Conservation (phyloP, 179 eudicot species). For the Nepenthes alata region DNA sequence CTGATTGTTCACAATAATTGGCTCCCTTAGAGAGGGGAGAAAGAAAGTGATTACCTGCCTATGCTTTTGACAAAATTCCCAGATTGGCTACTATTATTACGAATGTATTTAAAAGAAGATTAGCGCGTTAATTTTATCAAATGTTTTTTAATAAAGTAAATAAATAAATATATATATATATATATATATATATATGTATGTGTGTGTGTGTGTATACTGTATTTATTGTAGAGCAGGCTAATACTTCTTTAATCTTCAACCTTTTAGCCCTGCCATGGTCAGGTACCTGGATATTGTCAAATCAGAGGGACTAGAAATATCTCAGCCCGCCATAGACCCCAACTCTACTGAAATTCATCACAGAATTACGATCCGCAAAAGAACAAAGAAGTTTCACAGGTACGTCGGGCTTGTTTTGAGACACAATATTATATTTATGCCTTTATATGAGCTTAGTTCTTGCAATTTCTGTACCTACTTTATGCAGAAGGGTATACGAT, state of each 20-base stretch:
- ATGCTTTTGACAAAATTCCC: too few relatives aligned
- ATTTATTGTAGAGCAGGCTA: too few relatives aligned
- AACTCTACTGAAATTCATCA: conserved; percentile 94
- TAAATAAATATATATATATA: too few relatives aligned
- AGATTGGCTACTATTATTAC: too few relatives aligned
- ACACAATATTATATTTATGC: not conserved
- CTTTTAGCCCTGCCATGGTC: conserved; percentile 1
- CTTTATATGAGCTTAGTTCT: not conserved
- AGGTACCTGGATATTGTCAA: conserved; percentile 75
- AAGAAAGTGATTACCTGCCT: too few relatives aligned
- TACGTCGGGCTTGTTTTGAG: conserved; percentile 14
- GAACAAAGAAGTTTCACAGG: conserved; percentile 54
- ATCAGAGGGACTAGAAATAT: conserved; percentile 68
- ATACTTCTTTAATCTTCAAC: not conserved
- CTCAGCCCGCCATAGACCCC: conserved; percentile 93
- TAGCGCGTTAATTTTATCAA: too few relatives aligned
- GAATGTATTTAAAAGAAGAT: too few relatives aligned
- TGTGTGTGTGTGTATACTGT: too few relatives aligned
- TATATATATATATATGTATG: too few relatives aligned
- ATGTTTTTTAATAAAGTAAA: too few relatives aligned
- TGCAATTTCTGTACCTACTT: conserved; percentile 5
- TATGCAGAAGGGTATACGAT: conserved; percentile 77
- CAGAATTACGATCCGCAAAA: conserved; percentile 68
- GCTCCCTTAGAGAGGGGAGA: too few relatives aligned
- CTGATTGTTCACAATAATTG: not conserved